Conservation (phyloP, 352 stramenopile species). For the Pythium dissimile region DNA sequence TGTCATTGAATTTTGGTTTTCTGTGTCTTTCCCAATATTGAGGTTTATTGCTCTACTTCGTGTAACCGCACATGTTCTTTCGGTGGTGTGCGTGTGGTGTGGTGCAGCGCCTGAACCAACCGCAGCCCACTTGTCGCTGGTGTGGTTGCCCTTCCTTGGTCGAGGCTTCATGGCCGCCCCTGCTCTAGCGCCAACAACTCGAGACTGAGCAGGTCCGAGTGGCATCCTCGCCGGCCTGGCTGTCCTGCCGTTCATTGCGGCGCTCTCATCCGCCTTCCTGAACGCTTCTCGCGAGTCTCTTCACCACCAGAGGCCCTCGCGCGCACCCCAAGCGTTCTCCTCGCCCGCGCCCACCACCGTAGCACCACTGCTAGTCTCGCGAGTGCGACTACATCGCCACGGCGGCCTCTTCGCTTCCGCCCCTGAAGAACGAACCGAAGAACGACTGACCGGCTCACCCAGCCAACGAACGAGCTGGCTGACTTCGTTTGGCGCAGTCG, state of each 20-base stretch:
- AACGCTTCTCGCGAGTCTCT: too few species aligned
- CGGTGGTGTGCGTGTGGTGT: conserved; percentile 18
- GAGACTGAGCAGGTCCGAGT: conserved; percentile 17
- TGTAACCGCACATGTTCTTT: conserved; percentile 18
- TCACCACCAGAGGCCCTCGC: too few species aligned
- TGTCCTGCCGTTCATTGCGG: conserved; percentile 1
- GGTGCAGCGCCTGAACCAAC: conserved; percentile 10
- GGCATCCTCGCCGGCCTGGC: neutral
- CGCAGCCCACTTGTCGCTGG: conserved; percentile 21
- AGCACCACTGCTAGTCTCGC: neutral
- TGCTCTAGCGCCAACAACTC: conserved; percentile 24
- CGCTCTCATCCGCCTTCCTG: conserved; percentile 12
- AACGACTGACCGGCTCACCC: neutral
- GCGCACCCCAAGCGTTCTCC: too few species aligned
- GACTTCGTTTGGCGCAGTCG: neutral
- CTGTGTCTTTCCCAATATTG: neutral
- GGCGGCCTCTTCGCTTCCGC: too few species aligned
- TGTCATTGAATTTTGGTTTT: neutral
- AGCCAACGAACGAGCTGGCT: neutral
- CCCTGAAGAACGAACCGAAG: neutral
- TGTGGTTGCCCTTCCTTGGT: neutral
- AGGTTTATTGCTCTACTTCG: conserved; percentile 4
- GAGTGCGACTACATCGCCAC: neutral
- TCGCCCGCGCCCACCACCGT: neutral
- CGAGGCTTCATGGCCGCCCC: conserved; percentile 16